Conservation (phyloP, 441 rosid species). For the Manihot esculenta region DNA sequence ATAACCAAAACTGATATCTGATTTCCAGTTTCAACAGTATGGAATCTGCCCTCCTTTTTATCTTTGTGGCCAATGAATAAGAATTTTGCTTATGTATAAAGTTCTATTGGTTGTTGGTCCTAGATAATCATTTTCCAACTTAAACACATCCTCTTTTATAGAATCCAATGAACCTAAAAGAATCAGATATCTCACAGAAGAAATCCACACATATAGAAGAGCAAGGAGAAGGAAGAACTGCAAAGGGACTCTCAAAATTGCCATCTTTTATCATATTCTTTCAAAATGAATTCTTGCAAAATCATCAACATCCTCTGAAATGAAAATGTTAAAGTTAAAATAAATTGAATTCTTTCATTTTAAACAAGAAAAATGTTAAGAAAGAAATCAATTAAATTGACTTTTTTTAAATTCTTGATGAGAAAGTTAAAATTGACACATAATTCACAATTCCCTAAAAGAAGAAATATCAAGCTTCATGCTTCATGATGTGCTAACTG, state of each 20-base stretch:
- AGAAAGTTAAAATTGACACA: not conserved
- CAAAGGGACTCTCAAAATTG: not conserved
- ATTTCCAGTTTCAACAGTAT: too few relatives aligned
- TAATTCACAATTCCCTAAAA: not conserved
- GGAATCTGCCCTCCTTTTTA: not conserved
- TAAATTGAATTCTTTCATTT: too few relatives aligned
- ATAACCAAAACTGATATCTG: too few relatives aligned
- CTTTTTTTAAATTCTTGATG: too few relatives aligned
- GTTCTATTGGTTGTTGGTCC: not conserved
- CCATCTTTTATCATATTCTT: too few relatives aligned
- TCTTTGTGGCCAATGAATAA: constrained; percentile 4
- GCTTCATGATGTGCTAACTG: too few relatives aligned
- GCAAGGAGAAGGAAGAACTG: not conserved
- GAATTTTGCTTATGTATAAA: not conserved
- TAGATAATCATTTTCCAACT: not conserved
- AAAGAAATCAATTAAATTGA: too few relatives aligned
- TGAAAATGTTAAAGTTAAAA: too few relatives aligned
- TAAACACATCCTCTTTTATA: too few relatives aligned
- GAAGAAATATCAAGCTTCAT: not conserved
- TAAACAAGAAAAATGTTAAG: too few relatives aligned
- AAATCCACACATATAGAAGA: not conserved
- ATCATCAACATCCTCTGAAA: too few relatives aligned
- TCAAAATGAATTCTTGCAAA: too few relatives aligned
- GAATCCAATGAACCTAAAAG: not conserved
- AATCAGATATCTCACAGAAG: not conserved